Base-by-base conservation (phyloP, 208 protist genomes). In the Trypanosoma congolense region DNA sequence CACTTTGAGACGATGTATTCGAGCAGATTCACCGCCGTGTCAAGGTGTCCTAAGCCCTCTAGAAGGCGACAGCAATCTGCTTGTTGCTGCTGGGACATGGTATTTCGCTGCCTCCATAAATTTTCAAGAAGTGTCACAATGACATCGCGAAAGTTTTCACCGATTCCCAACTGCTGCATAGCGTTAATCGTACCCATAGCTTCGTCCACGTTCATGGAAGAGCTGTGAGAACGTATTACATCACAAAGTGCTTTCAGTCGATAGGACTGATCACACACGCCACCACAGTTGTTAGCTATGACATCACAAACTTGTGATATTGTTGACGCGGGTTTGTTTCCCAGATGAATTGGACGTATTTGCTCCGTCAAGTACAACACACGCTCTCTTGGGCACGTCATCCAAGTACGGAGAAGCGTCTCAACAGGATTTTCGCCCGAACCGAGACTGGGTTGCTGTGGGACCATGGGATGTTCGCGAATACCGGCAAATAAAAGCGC, bases 321-420 rank as follows among this genome's bases (percentile, higher is more conserved):
- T 30, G 65, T 73, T 1, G 70, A 30, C 9, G 80, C 50, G 1
- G 64, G 65, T 22, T 68, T 60, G n/a, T 35, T 58, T 26, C 66
- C 70, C n/a, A 95, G 72, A 50, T 90, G 80, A 38, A 61, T 44
- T 1, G 73, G 67, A 9, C 78, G 63, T 55, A 95, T 82, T 52
- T 79, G 73, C 66, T 92, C 82, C 19, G 84, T 81, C 43, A 90
- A 61, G 43, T 86, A 61, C n/a, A 95, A 48, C 36, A 91, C 71
- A 24, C 70, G 76, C 42, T 95, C 88, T 55, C 81, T 81, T 16
- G 83, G 74, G 26, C 60, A 74, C 2, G 65, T 75, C 0, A 70
- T 60, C 84, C 88, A 95, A 33, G 83, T 86, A 21, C 61, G 55
- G 31, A 95, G 74, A 4, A 95, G 54, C 19, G 78, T 62, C n/a